Base-by-base conservation (phyloP, 805 yeast species). In the Pichia paraexigua region DNA sequence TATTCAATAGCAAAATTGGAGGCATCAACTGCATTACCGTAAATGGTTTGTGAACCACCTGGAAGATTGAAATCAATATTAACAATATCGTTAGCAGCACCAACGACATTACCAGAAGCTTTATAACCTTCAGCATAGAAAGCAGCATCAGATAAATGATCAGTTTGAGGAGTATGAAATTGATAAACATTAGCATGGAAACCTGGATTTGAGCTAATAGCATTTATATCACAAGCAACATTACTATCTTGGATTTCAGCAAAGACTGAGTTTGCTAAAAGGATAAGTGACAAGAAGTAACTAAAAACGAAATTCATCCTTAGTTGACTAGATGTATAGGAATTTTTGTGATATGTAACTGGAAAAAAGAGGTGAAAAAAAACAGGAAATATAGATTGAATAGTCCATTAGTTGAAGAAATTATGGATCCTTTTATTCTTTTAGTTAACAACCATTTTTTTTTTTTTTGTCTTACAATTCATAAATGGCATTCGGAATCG, bases 41-140 rank as follows among this genome's bases (percentile, higher is more conserved):
- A 46, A 11, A 52, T 12, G 2, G 46, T 22, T 22, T 41, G 17
- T 11, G 12, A 8, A 17, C 45, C 22, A 13, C 27, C 50, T 20
- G 45, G 41, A 27, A 27, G 41, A 24, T 42, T 30, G 13, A 44
- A 41, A 4, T 25, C 5, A n/a, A 52, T 42, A 28, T 47, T 15
- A 17, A 52, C 51, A 7, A 43, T 21, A 22, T 45, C 43, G 32
- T 45, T 42, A 24, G 48, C n/a, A 15, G 56, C 27, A 9, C 48
- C 48, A 17, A 49, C 21, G 5, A 41, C 5, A 9, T 30, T 41
- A 5, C 45, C 43, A 13, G 43, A 8, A 17, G 43, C 8, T 7
- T 25, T 35, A 45, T 52, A 54, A 7, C 37, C 39, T 10, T 28
- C 22, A 3, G 50, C 56, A 49, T 46, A 49, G 15, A 48, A 57